Percentiles rank a stretch among this genome's conserved stretches.
These are phyloP conservation scores for Aspergillus bertholletiae DNA, from an alignment of 495 filamentous ascomycete species.

Conservation along the genomic window DNA sequence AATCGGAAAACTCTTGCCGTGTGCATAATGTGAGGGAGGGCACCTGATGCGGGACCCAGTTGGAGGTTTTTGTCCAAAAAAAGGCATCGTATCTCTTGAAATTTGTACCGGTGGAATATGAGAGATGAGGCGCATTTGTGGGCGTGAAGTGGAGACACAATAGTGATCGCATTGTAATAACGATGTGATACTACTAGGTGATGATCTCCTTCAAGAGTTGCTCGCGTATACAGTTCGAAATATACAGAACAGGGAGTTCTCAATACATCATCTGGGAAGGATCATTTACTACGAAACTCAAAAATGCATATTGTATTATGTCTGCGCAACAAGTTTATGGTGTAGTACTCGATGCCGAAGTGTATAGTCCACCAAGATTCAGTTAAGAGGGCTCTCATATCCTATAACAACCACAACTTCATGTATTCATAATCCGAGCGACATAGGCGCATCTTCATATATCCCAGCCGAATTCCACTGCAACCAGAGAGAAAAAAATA, in stretches of 20 bases:
- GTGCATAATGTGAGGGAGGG: background rate
- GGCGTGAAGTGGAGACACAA: background rate
- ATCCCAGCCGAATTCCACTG: background rate
- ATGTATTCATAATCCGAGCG: background rate
- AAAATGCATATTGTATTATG: conserved; percentile 1
- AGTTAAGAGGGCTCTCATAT: background rate
- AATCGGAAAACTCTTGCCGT: background rate
- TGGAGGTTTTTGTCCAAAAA: background rate
- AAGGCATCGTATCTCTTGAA: background rate
- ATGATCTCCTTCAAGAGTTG: background rate
- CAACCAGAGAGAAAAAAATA: background rate
- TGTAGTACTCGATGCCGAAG: conserved; percentile 3
- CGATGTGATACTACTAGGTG: background rate
- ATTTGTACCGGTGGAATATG: background rate
- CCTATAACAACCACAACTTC: background rate
- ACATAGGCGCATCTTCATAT: background rate
- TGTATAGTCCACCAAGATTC: background rate
- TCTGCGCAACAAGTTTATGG: conserved; percentile 12
- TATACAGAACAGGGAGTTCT: background rate
- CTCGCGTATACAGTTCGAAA: background rate
- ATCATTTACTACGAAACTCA: background rate
- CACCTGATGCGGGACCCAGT: background rate
- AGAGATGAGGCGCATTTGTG: background rate
- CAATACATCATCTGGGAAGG: background rate
- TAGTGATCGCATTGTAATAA: background rate